Base-by-base conservation (phyloP, 164 flowering plant genomes). In the Magnolia kwangsiensis region DNA sequence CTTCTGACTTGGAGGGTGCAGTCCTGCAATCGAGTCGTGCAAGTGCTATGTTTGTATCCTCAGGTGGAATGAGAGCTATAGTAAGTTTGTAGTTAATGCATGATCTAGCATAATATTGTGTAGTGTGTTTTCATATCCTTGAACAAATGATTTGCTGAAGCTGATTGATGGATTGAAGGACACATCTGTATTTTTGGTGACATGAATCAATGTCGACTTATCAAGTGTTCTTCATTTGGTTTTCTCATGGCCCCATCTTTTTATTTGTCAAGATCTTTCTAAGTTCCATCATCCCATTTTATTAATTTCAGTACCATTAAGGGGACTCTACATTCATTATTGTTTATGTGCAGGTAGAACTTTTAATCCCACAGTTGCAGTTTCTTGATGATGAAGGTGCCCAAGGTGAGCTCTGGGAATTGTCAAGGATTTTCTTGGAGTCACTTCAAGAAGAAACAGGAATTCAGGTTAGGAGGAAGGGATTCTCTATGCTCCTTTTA, bases 331-430 rank as follows among this genome's bases (percentile, higher is more conserved):
- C 50, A 16, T 24, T 75, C 7, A 49, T 66, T 13, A 11, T 50
- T 67, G 20, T 79, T 13, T 45, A 19, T 71, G 77, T 75, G 11
- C 86, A 94, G 99, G 99, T 94, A 19, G 99, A 96, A 84, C 97
- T 96, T 77, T 81, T 92, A 79, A 93, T 96, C 71, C 99, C 99
- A 70, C 96, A 94, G 84, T 83, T 96, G 85, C 93, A 86, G 76
- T 96, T 92, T 87, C 92, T 96, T 81, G 99, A 94, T 75, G 97
- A 96, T 71, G 98, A 96, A 88, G 99, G 99, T 73, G 99, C 99
- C 31, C 99, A 96, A 88, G 87, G 75, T 80, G 98, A 92, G 88
- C 93, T 96, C 10, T 96, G 99, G 99, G 94, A 90, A 72, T 84
- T 94, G 55, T 92, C 99, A 45, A 90, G 94, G 81, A 59, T 90